Percentiles rank a stretch among this genome's conserved stretches.
phyloP scores from a whole-genome alignment of 2,329 filamentous ascomycete genomes.

The Trichothecium roseum region DNA sequence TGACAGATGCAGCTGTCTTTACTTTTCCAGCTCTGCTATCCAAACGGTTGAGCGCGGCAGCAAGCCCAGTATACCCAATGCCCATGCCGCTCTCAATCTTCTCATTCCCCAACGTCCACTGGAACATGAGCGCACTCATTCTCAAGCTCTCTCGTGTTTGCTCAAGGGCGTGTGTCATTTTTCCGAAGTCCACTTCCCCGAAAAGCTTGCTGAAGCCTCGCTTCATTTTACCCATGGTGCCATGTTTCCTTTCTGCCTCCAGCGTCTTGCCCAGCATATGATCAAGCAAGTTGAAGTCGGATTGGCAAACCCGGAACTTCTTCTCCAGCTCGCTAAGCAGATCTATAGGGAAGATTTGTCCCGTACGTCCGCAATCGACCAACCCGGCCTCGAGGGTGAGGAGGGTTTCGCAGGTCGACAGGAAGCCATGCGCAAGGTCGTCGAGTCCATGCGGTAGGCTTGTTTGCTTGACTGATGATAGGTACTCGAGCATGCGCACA shows the following conservation, averaged over 20 bases:
- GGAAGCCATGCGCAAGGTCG: constrained; percentile 52
- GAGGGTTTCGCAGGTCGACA: constrained; percentile 55
- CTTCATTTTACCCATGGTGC: constrained; percentile 47
- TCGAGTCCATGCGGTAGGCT: constrained; percentile 44
- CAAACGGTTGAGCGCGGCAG: constrained; percentile 46
- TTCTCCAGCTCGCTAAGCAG: constrained; percentile 53
- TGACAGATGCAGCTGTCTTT: neutral
- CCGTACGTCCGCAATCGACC: constrained; percentile 36
- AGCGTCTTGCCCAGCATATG: constrained; percentile 52
- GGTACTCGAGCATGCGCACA: constrained; percentile 53
- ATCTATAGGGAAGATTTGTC: constrained; percentile 45
- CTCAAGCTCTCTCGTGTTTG: constrained; percentile 51
- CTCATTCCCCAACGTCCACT: constrained; percentile 51
- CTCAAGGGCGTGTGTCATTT: constrained; percentile 44
- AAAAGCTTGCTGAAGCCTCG: constrained; percentile 56
- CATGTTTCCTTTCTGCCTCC: constrained; percentile 47
- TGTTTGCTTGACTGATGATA: constrained; percentile 40
- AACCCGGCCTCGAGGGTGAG: constrained; percentile 61
- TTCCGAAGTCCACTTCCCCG: constrained; percentile 49
- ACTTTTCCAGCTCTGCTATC: constrained; percentile 9
- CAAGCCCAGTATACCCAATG: constrained; percentile 57
- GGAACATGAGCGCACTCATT: constrained; percentile 54
- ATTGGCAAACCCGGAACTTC: constrained; percentile 50
- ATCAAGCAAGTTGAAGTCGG: constrained; percentile 53
- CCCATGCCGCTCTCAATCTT: constrained; percentile 50